phyloP scores from a whole-genome alignment of 495 filamentous ascomycete genomes.

The Lasiosphaeris hirsuta region DNA sequence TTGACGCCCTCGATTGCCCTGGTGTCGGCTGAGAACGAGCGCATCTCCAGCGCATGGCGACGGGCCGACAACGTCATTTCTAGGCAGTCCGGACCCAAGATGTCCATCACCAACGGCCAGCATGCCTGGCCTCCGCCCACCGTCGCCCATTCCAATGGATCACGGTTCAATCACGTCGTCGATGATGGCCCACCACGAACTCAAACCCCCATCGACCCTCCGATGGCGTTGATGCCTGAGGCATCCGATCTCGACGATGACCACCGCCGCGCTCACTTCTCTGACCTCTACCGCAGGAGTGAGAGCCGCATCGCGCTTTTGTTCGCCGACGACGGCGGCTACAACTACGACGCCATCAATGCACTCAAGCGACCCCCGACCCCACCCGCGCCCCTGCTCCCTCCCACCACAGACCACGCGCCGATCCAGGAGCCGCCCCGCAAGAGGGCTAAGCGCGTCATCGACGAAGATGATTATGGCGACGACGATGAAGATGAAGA shows the following conservation, averaged over 20 bases:
- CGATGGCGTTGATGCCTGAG: conserved; percentile 47
- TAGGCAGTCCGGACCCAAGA: conserved; percentile 37
- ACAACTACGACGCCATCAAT: conserved; percentile 39
- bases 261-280: conserved; percentile 41
- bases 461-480: conserved; percentile 76
- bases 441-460: conserved; percentile 51
- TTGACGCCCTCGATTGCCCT: conserved; percentile 34
- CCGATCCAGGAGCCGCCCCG: conserved; percentile 46
- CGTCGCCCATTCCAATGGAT: conserved; percentile 32
- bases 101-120: conserved; percentile 52
- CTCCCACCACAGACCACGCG: conserved; percentile 46
- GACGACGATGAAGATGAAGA: conserved; percentile 79
- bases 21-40: conserved; percentile 44
- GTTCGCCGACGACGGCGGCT: conserved; percentile 75
- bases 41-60: conserved; percentile 49
- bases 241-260: conserved; percentile 50
- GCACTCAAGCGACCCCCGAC: conserved; percentile 35
- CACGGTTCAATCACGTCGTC: conserved; percentile 26
- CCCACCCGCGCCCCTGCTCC: conserved; percentile 30
- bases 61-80: conserved; percentile 30
- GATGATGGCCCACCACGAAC: conserved; percentile 39
- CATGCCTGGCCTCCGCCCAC: conserved; percentile 43
- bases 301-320: conserved; percentile 54
- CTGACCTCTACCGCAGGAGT: conserved; percentile 39
- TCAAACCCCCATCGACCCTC: conserved; percentile 36